Evolutionary conservation across 2,329 filamentous ascomycete species (phyloP).

Genomic region (Nemania sp.): DNA sequence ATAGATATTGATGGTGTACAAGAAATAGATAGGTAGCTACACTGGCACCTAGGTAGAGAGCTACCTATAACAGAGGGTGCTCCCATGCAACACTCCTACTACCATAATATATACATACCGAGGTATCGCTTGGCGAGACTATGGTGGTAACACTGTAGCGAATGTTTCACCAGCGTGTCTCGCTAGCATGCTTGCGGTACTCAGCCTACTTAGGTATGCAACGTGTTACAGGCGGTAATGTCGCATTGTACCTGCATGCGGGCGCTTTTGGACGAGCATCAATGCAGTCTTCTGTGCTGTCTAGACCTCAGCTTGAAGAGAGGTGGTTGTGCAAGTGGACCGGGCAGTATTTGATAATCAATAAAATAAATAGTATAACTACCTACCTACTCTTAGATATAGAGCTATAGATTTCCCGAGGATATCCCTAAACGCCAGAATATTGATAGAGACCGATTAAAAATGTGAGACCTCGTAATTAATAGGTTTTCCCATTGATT

Average conservation of each 20-base stretch:
- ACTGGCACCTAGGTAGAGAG: background rate
- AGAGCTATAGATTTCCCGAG: background rate
- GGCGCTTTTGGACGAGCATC: constrained; percentile 22
- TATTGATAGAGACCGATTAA: background rate
- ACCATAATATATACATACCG: background rate
- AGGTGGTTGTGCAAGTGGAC: background rate
- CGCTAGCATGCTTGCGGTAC: constrained; percentile 69
- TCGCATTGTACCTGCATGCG: constrained; percentile 37
- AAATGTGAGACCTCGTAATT: constrained; percentile 22
- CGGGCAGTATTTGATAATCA: background rate
- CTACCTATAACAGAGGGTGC: background rate
- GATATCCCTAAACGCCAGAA: background rate
- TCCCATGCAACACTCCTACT: background rate
- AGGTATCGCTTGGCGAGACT: constrained; percentile 42
- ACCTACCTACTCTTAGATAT: background rate
- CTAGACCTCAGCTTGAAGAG: constrained; percentile 18
- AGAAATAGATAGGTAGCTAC: background rate
- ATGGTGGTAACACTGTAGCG: constrained; percentile 15
- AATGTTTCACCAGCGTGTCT: constrained; percentile 73
- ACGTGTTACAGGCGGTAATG: constrained; percentile 31
- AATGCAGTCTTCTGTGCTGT: constrained; percentile 26
- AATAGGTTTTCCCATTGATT: too few relatives aligned
- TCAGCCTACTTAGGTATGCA: constrained; percentile 19
- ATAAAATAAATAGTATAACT: background rate
- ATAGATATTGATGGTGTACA: background rate